Evolutionary conservation across 495 filamentous ascomycete genomes (phyloP), one percentile per base, ranked within the genome.

Genomic region (Hypoxylon perforatum): DNA sequence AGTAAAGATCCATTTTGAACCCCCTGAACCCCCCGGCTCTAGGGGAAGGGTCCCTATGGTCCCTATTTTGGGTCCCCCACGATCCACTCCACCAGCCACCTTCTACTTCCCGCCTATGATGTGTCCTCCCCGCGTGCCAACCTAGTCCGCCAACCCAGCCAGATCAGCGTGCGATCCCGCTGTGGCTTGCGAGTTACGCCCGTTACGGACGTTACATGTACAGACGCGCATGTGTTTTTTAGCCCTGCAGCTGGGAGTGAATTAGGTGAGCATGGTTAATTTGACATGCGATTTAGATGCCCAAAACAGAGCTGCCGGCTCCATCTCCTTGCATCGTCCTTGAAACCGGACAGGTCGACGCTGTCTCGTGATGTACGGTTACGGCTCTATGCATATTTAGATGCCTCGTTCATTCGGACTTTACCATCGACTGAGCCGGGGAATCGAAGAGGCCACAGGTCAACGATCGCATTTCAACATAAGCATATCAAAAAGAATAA

Each of bases 21-120:
- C n/a, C n/a, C n/a, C n/a, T n/a, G n/a, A n/a, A n/a, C n/a, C n/a
- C n/a, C n/a, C n/a, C n/a, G n/a, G n/a, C n/a, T n/a, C n/a, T n/a
- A n/a, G n/a, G n/a, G n/a, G 46, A 47, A n/a, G 15, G 35, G 8
- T 11, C 14, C 2, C 35, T 11, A 2, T 12, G 9, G 35, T 14
- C 35, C 28, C 30, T 23, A 48, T 49, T 50, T 35, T 57, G 60
- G 60, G 50, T 63, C 66, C 65, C 66, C 66, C 66, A 69, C 66
- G 66, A 69, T 69, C 66, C 66, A 51, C 60, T n/a, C n/a, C 52
- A 69, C 57, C 55, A 63, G 42, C 45, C 50, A 64, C 50, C 56
- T 53, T 69, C 55, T 60, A 63, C 60, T 60, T 69, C 49, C 48
- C 49, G 65, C 65, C 65, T 69, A 69, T 69, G 55, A 69, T 60